Base-by-base conservation (phyloP, 2,329 filamentous ascomycete species). In the Fusarium floridanum region DNA sequence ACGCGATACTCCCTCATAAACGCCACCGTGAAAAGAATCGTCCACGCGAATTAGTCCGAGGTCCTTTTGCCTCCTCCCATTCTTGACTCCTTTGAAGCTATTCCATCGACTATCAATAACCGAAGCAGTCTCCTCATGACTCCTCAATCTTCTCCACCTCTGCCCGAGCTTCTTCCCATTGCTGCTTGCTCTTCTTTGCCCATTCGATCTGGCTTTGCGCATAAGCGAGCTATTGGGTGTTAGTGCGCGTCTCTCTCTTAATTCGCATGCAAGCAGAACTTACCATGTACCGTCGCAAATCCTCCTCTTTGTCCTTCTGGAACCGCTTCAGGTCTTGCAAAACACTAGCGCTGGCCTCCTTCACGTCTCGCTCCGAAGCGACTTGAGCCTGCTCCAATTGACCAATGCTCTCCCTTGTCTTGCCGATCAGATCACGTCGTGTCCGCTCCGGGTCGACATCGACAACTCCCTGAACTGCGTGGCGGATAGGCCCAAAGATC, bases 371-470 rank as follows among this genome's bases (percentile, higher is more conserved):
- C 72, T 95, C 95, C 6, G 95, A 94, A 6, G 94, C 95, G 36
- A 95, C 90, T 67, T 98, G 90, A 1, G 97, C 97, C 86, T 97
- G 95, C 83, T 98, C 95, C 62, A 99, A 88, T 85, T 98, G 90
- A 55, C 84, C 89, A 72, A 99, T 91, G 67, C 92, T 94, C 84
- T 99, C 97, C 74, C 93, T 92, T 1, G 97, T 99, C 88, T 98
- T 98, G 43, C 96, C 95, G 77, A 99, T 98, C 73, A 95, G 93
- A 82, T 99, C 97, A 64, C 97, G 90, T 63, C 97, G 89, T 50
- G 95, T 98, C 73, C 95, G 89, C 84, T 99, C 97, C 0, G 97
- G 97, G 80, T 99, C 97, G 48, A 97, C 94, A 81, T 99, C 97
- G 1, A 97, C 96, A 78, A 98, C 96, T 5, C 97, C 97, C 80